phyloP scores from a whole-genome alignment of 2,329 filamentous ascomycete species.

The Aulographum hederae region DNA sequence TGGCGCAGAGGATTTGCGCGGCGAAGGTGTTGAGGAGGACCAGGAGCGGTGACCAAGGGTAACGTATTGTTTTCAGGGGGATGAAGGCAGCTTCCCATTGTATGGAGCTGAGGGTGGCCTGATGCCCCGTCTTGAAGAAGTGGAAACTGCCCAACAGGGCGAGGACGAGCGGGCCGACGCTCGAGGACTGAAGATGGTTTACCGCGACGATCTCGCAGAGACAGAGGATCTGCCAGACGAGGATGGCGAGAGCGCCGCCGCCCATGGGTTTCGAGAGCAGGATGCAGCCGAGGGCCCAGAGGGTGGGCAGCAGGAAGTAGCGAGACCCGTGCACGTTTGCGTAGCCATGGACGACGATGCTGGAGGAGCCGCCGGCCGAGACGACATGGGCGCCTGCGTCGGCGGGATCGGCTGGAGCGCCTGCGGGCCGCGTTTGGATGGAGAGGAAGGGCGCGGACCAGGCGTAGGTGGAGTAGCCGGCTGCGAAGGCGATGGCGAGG shows the following conservation, averaged over 20 bases:
- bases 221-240: slow-evolving; percentile 78
- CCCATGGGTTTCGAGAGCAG: slow-evolving; percentile 73
- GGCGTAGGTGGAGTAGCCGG: slow-evolving; percentile 67
- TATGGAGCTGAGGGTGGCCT: slow-evolving; percentile 69
- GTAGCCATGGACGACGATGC: slow-evolving; percentile 72
- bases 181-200: slow-evolving; percentile 34
- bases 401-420: slow-evolving; percentile 10
- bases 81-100: slow-evolving; percentile 97
- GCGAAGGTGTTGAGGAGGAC: slow-evolving; percentile 77
- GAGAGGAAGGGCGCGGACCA: slow-evolving; percentile 75
- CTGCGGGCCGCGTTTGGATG: slow-evolving; percentile 30
- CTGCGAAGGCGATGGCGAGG: slow-evolving; percentile 63
- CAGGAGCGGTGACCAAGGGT: slow-evolving; percentile 76
- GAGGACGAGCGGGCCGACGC: slow-evolving; percentile 70
- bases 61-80: slow-evolving; percentile 60
- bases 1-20: slow-evolving; percentile 66
- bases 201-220: slow-evolving; percentile 46
- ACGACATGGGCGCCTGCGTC: slow-evolving; percentile 20
- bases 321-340: slow-evolving; percentile 84
- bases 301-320: slow-evolving; percentile 68
- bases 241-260: slow-evolving; percentile 60
- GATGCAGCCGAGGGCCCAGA: slow-evolving; percentile 58
- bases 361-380: slow-evolving; percentile 12
- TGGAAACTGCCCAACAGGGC: slow-evolving; percentile 83
- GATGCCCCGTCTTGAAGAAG: slow-evolving; percentile 96